Base-by-base conservation (phyloP, 768 basidiomycete species). In the Boletus pseudopeckii region DNA sequence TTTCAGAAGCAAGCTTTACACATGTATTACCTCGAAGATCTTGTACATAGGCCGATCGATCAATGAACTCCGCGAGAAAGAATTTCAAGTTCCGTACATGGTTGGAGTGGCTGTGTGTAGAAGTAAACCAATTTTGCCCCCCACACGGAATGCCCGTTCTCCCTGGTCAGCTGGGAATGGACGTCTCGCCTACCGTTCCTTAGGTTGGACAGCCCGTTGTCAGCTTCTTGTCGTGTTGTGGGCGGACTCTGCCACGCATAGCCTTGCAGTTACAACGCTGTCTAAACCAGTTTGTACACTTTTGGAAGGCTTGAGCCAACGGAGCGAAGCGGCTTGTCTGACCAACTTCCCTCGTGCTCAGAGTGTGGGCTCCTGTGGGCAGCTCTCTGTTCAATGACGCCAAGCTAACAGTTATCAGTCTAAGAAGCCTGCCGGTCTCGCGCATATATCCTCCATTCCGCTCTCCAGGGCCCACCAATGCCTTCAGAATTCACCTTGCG, bases 281-380 rank as follows among this genome's bases (percentile, higher is more conserved):
- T 47, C 32, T 13, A 43, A 30, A 38, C 46, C 14, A 5, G 22
- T 38, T 45, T 48, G 53, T 64, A 54, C 55, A 9, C 17, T 53
- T 66, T 67, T 57, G 65, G 64, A 50, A 67, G 6, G 17, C 17
- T 48, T 39, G 55, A 33, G 47, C 55, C 55, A 1, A 15, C 33
- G 36, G 40, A 41, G 36, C 46, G 13, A 56, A 42, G 59, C 57
- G 42, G 32, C 22, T 48, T 28, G 33, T 47, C 57, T 34, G 44
- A 61, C 52, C 17, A 42, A 15, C 28, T 34, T 22, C 26, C 39
- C 36, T 61, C 52, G 50, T 66, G 15, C 43, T 26, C 43, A 20
- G 45, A 33, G 33, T 32, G 44, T 34, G 18, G 18, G 18, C 39
- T 33, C 30, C 34, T 42, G 32, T 24, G 24, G 14, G 11, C 43